Percentiles rank a stretch among this genome's conserved stretches.
Evolutionary conservation across 129 eudicot genomes (phyloP).

Genomic region (Escallonia rubra): DNA sequence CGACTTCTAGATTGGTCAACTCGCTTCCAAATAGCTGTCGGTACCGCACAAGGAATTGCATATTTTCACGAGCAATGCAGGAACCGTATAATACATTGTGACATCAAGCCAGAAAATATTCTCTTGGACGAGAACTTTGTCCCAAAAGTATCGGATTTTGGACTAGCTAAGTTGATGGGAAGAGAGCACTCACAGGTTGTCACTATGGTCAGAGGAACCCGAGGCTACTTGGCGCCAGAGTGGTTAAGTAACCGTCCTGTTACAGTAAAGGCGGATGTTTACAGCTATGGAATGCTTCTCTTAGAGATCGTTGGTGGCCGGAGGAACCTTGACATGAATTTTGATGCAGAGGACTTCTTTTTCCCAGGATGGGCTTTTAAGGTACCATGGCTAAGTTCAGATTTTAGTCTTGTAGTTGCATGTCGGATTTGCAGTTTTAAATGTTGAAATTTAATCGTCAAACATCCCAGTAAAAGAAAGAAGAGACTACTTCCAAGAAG

Average conservation of each 20-base stretch:
- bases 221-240: constrained; percentile 97
- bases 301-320: constrained; percentile 91
- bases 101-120: constrained; percentile 95
- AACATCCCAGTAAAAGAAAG: too few species aligned
- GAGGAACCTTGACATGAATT: constrained; percentile 89
- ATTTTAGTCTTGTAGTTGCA: too few species aligned
- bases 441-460: too few species aligned
- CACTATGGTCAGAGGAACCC: constrained; percentile 94
- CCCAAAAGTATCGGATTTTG: constrained; percentile 93
- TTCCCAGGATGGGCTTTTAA: constrained; percentile 98
- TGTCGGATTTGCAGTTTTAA: too few species aligned
- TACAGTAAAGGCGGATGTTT: constrained; percentile 94
- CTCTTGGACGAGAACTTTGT: constrained; percentile 73
- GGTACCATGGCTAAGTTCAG: constrained; percentile 25
- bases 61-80: constrained; percentile 97
- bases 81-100: constrained; percentile 90
- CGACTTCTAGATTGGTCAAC: constrained; percentile 77
- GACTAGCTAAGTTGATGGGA: constrained; percentile 90
- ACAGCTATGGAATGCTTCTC: constrained; percentile 95
- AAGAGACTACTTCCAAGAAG: too few species aligned
- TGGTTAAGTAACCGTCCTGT: constrained; percentile 96
- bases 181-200: constrained; percentile 89
- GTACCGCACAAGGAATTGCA: constrained; percentile 93
- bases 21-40: constrained; percentile 68
- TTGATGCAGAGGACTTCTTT: constrained; percentile 72